phyloP scores from a whole-genome alignment of 2,329 filamentous ascomycete species.

The Penicillium sclerotigenum region DNA sequence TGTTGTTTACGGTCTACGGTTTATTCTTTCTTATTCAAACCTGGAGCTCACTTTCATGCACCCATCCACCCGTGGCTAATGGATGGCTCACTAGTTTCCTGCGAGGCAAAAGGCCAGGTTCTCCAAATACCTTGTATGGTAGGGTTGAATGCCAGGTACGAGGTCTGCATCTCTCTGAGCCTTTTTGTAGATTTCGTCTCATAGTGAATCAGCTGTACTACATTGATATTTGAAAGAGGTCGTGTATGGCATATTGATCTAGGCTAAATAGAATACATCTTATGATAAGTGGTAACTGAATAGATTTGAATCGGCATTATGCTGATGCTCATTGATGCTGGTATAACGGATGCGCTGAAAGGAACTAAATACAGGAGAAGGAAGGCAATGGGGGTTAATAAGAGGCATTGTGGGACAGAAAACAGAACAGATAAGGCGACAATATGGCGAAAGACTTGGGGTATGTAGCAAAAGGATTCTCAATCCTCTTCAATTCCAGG shows the following conservation, averaged over 20 bases:
- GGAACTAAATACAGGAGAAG: constrained; percentile 24
- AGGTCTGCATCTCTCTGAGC: too few species aligned
- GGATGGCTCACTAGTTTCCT: too few species aligned
- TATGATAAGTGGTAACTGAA: background rate
- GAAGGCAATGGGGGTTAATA: constrained; percentile 8
- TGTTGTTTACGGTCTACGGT: background rate
- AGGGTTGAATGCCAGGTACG: too few species aligned
- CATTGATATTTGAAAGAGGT: too few species aligned
- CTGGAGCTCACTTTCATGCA: too few species aligned
- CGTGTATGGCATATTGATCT: background rate
- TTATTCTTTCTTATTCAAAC: background rate
- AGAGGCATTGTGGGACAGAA: constrained; percentile 5
- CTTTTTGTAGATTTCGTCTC: too few species aligned
- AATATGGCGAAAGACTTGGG: background rate
- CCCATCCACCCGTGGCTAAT: too few species aligned
- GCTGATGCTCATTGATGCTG: constrained; percentile 29
- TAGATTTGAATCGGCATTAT: constrained; percentile 22
- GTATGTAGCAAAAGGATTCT: constrained; percentile 1
- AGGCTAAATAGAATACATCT: background rate
- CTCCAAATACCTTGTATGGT: too few species aligned
- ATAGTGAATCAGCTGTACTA: too few species aligned
- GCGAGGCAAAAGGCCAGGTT: too few species aligned
- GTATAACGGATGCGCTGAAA: constrained; percentile 29
- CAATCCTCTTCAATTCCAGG: constrained; percentile 2
- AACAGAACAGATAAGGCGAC: constrained; percentile 10